Conservation (phyloP, 176 grass and related monocot species). For the Pontederia crassipes region DNA sequence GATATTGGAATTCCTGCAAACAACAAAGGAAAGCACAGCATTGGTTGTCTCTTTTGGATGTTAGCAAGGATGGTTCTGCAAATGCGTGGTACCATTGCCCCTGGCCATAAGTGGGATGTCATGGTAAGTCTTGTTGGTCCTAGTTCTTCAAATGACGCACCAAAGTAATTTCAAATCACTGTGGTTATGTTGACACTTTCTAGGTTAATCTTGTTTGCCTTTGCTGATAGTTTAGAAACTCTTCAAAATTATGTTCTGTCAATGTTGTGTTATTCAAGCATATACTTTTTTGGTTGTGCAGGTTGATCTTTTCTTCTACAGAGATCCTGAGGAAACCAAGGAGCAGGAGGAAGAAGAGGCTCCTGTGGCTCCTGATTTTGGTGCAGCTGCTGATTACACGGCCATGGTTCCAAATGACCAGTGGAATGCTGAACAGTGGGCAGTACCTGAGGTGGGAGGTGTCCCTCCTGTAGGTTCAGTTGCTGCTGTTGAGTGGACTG, state of each 20-base stretch:
- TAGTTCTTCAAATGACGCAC: background rate
- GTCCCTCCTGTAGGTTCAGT: conserved; percentile 18
- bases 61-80: conserved; percentile 84
- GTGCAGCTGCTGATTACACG: conserved; percentile 36
- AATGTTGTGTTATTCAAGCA: background rate
- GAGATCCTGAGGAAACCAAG: conserved; percentile 89
- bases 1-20: conserved; percentile 88
- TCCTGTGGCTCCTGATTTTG: conserved; percentile 43
- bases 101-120: conserved; percentile 81
- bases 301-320: conserved; percentile 92
- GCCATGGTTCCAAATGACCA: conserved; percentile 37
- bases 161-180: too few relatives aligned
- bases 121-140: conserved; percentile 39
- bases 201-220: too few relatives aligned
- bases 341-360: conserved; percentile 82
- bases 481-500: conserved; percentile 33
- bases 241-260: background rate
- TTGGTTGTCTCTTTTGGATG: conserved; percentile 89
- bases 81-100: conserved; percentile 77
- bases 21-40: conserved; percentile 87
- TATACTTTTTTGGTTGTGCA: conserved; percentile 15
- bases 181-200: too few relatives aligned
- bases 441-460: conserved; percentile 27
- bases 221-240: background rate
- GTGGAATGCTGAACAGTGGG: conserved; percentile 60